Percentiles rank a stretch among this genome's conserved stretches.
phyloP scores from a whole-genome alignment of 2,329 filamentous ascomycete genomes.

The Clonostachys byssicola region DNA sequence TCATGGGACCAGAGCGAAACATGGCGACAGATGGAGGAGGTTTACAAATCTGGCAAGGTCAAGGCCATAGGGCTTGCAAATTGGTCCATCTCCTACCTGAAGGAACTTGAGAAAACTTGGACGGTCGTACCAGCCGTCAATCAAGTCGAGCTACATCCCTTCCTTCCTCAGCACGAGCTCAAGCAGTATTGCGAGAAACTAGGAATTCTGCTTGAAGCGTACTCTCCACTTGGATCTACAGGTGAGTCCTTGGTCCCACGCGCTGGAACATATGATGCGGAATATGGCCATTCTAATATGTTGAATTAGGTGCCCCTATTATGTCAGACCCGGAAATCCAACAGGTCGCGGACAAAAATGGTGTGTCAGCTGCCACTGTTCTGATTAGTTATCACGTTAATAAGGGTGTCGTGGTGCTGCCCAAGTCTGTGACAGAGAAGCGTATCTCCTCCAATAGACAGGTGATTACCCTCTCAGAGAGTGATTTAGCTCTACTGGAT shows the following conservation, averaged over 20 bases:
- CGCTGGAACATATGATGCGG: background rate
- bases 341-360: background rate
- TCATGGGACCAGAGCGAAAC: conserved; percentile 2
- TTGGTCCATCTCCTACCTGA: conserved; percentile 34
- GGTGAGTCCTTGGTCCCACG: background rate
- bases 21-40: conserved; percentile 8
- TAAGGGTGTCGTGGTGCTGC: background rate
- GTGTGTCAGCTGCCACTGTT: background rate
- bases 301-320: background rate
- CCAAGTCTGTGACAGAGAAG: background rate
- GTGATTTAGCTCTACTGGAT: conserved; percentile 3
- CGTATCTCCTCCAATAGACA: background rate
- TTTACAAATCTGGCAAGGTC: conserved; percentile 28
- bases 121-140: conserved; percentile 57
- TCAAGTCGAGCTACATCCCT: conserved; percentile 67
- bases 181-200: conserved; percentile 52
- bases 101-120: conserved; percentile 40
- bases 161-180: conserved; percentile 57
- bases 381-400: background rate
- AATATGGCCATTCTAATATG: background rate
- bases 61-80: conserved; percentile 47
- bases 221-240: conserved; percentile 53
- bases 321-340: background rate
- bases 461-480: conserved; percentile 1
- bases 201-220: conserved; percentile 58